Base-by-base conservation (phyloP, 192 early-diverging fungal species). In the Mortierella claussenii region DNA sequence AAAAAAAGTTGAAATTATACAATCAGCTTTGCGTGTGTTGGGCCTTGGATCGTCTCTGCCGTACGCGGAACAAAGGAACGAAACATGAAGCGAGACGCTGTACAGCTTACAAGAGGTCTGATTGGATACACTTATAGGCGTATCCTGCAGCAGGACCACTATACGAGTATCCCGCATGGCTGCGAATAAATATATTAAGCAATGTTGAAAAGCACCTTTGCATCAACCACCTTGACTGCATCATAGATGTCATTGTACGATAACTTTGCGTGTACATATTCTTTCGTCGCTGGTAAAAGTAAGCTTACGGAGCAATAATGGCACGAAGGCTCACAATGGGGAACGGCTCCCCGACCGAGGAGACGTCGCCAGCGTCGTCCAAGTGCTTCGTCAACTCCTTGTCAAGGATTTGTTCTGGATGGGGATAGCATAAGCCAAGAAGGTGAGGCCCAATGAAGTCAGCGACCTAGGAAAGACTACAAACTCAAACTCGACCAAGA, bases 141-240 rank as follows among this genome's bases (percentile, higher is more conserved):
- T 87, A 94, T 2, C 95, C 97, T 0, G 96, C 96, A 7, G 93
- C 88, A n/a, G 90, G 88, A 3, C 95, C 96, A 74, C 91, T 92
- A 70, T 95, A 98, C 11, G 90, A 85, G 60, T 91, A 94, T 11
- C 97, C 97, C 0, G 97, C 97, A 78, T 99, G 97, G 32, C 92
- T 95, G 30, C 4, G 30, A 33, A 33, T 33, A 21, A 1, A 28
- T 20, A 34, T 13, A 40, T 52, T 15, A 42, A 46, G 24, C 24
- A 65, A 24, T 2, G 21, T 49, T 8, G 9, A 13, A 8, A 49
- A 20, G 47, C 47, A 24, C 47, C 23, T 5, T 24, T 24, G 23
- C 47, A 24, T 26, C 3, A 26, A 11, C 17, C 17, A 11, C 17
- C 40, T 11, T 11, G 17, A 42, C 17, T 42, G 17, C 40, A 42